A percentile compares a stretch with the other conserved stretches of the same genome.
Conservation (phyloP, 352 stramenopile species). For the Phytophthora europaea region DNA sequence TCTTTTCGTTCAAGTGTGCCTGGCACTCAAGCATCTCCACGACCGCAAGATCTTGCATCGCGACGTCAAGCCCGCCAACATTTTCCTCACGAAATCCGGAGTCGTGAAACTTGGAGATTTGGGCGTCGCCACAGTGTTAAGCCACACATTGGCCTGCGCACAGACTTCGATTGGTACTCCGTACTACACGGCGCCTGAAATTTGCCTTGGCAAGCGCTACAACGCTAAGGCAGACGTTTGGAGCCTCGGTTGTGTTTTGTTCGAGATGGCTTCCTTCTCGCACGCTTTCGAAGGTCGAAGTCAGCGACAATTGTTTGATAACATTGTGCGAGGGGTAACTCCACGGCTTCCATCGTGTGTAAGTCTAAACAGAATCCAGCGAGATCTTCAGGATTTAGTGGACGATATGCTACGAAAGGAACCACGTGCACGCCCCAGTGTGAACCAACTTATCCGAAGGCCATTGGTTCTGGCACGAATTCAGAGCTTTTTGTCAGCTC, state of each 20-base stretch:
- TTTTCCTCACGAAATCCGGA: slow-evolving; percentile 78
- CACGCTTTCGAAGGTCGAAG: slow-evolving; percentile 92
- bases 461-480: slow-evolving; percentile 73
- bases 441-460: slow-evolving; percentile 67
- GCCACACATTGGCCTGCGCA: slow-evolving; percentile 76
- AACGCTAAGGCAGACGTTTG: slow-evolving; percentile 96
- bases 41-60: slow-evolving; percentile 90
- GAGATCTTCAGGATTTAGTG: slow-evolving; percentile 49
- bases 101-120: slow-evolving; percentile 86
- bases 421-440: slow-evolving; percentile 66
- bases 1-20: slow-evolving; percentile 73
- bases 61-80: slow-evolving; percentile 90
- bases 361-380: slow-evolving; percentile 21
- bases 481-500: slow-evolving; percentile 69
- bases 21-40: slow-evolving; percentile 87
- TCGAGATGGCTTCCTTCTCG: slow-evolving; percentile 91
- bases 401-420: slow-evolving; percentile 71
- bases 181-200: slow-evolving; percentile 96
- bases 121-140: slow-evolving; percentile 80
- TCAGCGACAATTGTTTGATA: slow-evolving; percentile 82
- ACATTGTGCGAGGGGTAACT: slow-evolving; percentile 56
- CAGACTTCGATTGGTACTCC: slow-evolving; percentile 82
- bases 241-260: slow-evolving; percentile 95
- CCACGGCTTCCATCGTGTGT: slow-evolving; percentile 25
- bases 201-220: slow-evolving; percentile 93